Conservation (phyloP, 495 filamentous ascomycete genomes). For the Aspergillus ellipticus region DNA sequence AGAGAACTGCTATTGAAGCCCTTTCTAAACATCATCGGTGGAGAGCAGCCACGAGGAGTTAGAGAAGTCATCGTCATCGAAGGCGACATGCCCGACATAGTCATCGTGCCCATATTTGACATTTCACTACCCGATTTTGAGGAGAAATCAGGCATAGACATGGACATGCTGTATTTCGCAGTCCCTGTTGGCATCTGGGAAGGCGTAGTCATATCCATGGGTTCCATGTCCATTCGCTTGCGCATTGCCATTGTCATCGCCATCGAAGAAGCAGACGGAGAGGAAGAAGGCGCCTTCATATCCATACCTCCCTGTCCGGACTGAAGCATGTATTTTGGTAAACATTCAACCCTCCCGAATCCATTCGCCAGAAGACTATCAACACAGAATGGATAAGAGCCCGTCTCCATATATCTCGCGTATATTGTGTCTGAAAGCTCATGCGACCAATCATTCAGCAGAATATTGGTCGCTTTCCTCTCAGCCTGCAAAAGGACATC, state of each 20-base stretch:
- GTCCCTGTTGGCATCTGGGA: no score
- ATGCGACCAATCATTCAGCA: constrained; percentile 48
- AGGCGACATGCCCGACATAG: constrained; percentile 10
- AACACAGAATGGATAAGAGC: constrained; percentile 13
- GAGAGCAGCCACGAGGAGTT: constrained; percentile 10
- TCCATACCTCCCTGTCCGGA: constrained; percentile 4
- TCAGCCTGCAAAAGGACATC: constrained; percentile 14
- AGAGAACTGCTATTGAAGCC: constrained; percentile 14
- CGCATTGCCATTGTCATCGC: no score
- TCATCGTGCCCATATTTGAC: constrained; percentile 2
- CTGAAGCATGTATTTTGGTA: constrained; percentile 11
- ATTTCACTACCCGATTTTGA: not conserved
- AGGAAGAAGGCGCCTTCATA: not conserved
- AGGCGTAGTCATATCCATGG: no score
- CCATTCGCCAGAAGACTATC: constrained; percentile 20
- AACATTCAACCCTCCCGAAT: constrained; percentile 14
- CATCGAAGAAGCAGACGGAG: constrained; percentile 3
- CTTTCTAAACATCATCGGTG: constrained; percentile 17
- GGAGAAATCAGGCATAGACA: no score
- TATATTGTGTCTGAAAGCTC: constrained; percentile 10
- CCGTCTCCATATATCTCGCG: constrained; percentile 11
- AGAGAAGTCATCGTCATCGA: not conserved
- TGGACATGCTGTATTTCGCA: no score
- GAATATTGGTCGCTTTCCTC: constrained; percentile 17
- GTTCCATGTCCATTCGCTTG: no score